Conservation (phyloP, 179 eudicot species). For the Dionaea muscipula region DNA sequence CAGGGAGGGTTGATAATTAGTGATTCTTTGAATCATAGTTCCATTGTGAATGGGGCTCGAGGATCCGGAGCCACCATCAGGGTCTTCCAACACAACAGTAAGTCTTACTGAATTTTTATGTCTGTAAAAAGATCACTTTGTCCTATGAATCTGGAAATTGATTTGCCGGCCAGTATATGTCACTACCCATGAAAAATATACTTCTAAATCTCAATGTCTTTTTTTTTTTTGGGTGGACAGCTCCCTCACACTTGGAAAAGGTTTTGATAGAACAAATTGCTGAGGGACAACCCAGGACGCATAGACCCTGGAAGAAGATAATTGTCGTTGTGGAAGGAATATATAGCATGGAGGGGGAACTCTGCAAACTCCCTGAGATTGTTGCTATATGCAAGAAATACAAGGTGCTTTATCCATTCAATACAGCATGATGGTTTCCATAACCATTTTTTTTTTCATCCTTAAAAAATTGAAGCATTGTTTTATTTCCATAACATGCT, state of each 20-base stretch:
- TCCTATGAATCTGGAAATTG: too few relatives aligned
- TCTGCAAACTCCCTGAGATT: constrained; percentile 90
- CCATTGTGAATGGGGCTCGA: constrained; percentile 91
- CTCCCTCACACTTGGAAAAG: constrained; percentile 74
- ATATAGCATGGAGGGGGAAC: constrained; percentile 99
- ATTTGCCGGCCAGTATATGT: too few relatives aligned
- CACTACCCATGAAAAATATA: background rate
- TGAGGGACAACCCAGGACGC: constrained; percentile 92
- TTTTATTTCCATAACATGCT: too few relatives aligned
- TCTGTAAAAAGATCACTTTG: too few relatives aligned
- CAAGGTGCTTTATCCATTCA: constrained; percentile 37
- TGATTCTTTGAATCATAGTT: constrained; percentile 87
- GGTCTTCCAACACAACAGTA: constrained; percentile 91
- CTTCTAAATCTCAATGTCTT: background rate
- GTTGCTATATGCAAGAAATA: constrained; percentile 91
- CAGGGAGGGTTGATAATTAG: constrained; percentile 93
- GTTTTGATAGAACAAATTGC: constrained; percentile 92
- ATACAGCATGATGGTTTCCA: background rate
- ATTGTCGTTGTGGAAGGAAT: constrained; percentile 93
- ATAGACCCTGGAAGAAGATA: constrained; percentile 98
- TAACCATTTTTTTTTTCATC: too few relatives aligned
- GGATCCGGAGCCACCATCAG: constrained; percentile 84
- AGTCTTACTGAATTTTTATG: too few relatives aligned
- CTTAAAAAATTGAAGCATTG: too few relatives aligned
- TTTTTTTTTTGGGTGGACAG: constrained; percentile 4